Evolutionary conservation across 2,329 filamentous ascomycete species (phyloP), one percentile per base, ranked within the genome.

Genomic region (Podosphaera leucotricha): DNA sequence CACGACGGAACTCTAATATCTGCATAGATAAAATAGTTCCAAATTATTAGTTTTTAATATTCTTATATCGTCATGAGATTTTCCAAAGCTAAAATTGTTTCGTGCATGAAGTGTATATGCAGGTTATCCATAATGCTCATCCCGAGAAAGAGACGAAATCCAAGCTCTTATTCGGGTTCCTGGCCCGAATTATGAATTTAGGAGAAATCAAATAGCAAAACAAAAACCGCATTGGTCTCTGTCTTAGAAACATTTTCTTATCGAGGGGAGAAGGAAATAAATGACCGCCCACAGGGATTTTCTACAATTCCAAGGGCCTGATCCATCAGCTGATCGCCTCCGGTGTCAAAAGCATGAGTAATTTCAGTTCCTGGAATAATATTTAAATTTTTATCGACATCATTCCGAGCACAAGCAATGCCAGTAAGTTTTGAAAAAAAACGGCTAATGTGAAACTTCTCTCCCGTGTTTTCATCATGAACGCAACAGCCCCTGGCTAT

Each of bases 251-350:
- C 3, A 33, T 4, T 13, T 33, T 33, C 28, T 13, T 11, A 13
- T 11, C 13, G 28, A 33, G 15, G 6, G 8, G 13, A 13, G 10
- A n/a, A n/a, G n/a, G 38, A 24, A n/a, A n/a, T 11, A 10, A 41
- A 26, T 10, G 21, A 41, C 16, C 7, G n/a, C 2, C 41, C 41
- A 35, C 28, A 43, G 20, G 41, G 24, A 35, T 43, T 43, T 43
- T 30, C 15, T 2, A 44, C 33, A 7, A 44, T 33, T 20, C 43
- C 43, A 16, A 44, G 43, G n/a, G 43, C 43, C 22, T 44, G 22
- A 22, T 44, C 26, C 37, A 44, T 39, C 16, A 33, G 43, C 2
- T 30, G n/a, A 21, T 44, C 30, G 20, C 24, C 35, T 11, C 8
- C 4, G 15, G 37, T 33, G n/a, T 22, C 15, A n/a, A 33, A 39